Conservation (phyloP, 1,139 yeast genomes). For the Scheffersomyces titani region DNA sequence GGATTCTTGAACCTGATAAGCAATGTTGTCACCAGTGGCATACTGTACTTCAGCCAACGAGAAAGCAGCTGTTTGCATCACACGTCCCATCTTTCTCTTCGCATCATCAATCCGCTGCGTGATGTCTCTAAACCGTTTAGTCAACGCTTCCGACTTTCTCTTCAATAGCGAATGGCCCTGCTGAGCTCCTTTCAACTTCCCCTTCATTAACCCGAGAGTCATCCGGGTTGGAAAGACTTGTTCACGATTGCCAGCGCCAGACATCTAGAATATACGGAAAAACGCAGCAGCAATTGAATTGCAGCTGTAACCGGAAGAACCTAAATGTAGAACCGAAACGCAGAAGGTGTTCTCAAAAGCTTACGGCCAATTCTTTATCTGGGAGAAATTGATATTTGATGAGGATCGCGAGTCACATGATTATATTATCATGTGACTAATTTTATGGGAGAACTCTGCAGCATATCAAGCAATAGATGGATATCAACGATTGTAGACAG, state of each 20-base stretch:
- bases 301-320: background rate
- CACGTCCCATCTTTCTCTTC: conserved; percentile 95
- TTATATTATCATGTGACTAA: background rate
- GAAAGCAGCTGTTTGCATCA: conserved; percentile 98
- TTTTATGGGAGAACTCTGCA: background rate
- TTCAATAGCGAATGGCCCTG: conserved; percentile 93
- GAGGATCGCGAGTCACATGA: background rate
- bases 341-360: background rate
- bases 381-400: background rate
- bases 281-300: background rate
- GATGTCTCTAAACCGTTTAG: conserved; percentile 94
- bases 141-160: conserved; percentile 94
- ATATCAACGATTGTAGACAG: background rate
- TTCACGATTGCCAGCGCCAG: conserved; percentile 63
- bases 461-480: background rate
- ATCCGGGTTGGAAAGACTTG: conserved; percentile 95
- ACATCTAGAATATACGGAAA: conserved; percentile 24
- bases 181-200: conserved; percentile 94
- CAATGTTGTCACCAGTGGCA: conserved; percentile 95
- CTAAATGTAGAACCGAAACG: background rate
- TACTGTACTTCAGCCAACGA: conserved; percentile 96
- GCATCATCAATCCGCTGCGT: conserved; percentile 94
- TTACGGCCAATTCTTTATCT: background rate
- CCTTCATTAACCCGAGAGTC: conserved; percentile 95
- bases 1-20: conserved; percentile 93